Evolutionary conservation across 768 basidiomycete genomes (phyloP).

Genomic region (Phaeotremella skinneri): DNA sequence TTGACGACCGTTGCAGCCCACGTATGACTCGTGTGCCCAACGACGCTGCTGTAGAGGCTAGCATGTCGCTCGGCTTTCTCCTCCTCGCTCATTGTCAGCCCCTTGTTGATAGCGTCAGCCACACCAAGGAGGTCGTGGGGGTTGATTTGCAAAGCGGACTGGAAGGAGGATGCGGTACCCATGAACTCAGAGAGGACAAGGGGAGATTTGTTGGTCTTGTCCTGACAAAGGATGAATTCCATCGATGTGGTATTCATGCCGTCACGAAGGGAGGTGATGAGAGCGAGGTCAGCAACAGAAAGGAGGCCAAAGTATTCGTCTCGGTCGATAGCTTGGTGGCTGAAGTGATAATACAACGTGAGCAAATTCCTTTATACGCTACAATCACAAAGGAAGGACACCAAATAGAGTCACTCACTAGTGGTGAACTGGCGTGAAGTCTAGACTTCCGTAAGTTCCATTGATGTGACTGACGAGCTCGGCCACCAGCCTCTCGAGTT

Average conservation of each 20-base stretch:
- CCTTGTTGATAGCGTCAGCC: slow-evolving; percentile 82
- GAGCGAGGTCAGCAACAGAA: slow-evolving; percentile 85
- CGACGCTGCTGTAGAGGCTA: slow-evolving; percentile 74
- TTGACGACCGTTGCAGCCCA: slow-evolving; percentile 90
- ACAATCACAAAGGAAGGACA: not conserved
- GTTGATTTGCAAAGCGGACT: slow-evolving; percentile 83
- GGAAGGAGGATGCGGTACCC: slow-evolving; percentile 92
- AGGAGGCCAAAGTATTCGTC: slow-evolving; percentile 97
- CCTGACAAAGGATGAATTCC: slow-evolving; percentile 96
- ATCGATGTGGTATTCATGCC: slow-evolving; percentile 99
- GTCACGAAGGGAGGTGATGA: slow-evolving; percentile 92
- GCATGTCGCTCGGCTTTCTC: slow-evolving; percentile 76
- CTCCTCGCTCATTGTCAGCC: slow-evolving; percentile 71
- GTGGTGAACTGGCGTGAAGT: slow-evolving; percentile 96
- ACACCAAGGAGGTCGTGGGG: slow-evolving; percentile 95
- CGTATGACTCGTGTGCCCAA: slow-evolving; percentile 88
- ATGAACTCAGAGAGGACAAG: slow-evolving; percentile 95
- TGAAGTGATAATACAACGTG: slow-evolving; percentile 47
- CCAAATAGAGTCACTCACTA: slow-evolving; percentile 65
- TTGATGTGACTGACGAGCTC: slow-evolving; percentile 94
- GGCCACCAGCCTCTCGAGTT: slow-evolving; percentile 87
- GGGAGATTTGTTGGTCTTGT: slow-evolving; percentile 71
- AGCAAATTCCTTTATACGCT: not conserved
- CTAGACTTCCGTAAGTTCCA: slow-evolving; percentile 86
- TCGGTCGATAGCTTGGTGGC: slow-evolving; percentile 94